phyloP scores from a whole-genome alignment of 176 grass and related monocot genomes.

The Poa annua region DNA sequence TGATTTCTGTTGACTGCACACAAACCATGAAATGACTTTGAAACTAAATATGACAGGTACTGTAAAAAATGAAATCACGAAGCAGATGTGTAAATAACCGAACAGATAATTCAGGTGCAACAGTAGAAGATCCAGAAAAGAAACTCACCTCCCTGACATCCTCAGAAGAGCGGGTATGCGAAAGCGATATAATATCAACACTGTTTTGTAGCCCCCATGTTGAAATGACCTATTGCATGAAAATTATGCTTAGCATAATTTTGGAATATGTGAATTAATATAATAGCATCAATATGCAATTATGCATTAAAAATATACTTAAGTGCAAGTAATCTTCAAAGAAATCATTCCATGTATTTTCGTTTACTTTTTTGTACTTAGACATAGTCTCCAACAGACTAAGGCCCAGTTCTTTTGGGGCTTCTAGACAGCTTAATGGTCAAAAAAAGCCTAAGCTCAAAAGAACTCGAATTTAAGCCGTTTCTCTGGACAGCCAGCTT shows the following conservation, averaged over 20 bases:
- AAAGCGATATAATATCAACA: slow-evolving; percentile 94
- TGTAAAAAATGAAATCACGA: background rate
- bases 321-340: slow-evolving; percentile 15
- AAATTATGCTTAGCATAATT: slow-evolving; percentile 30
- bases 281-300: slow-evolving; percentile 17
- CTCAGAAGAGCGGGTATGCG: slow-evolving; percentile 85
- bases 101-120: slow-evolving; percentile 30
- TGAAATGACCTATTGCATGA: slow-evolving; percentile 73
- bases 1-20: background rate
- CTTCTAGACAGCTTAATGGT: too few relatives aligned
- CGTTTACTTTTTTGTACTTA: slow-evolving; percentile 8
- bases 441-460: too few relatives aligned
- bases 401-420: too few relatives aligned
- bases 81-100: slow-evolving; percentile 3
- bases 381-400: background rate
- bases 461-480: too few relatives aligned
- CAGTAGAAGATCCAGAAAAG: slow-evolving; percentile 37
- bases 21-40: slow-evolving; percentile 13
- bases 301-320: background rate
- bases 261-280: slow-evolving; percentile 19
- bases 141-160: slow-evolving; percentile 82
- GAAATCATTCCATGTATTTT: background rate
- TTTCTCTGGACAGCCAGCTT: too few relatives aligned
- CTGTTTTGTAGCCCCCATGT: slow-evolving; percentile 84
- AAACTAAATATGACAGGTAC: slow-evolving; percentile 30